phyloP scores from a whole-genome alignment of 2,329 filamentous ascomycete genomes.

The Xylaria hypoxylon region DNA sequence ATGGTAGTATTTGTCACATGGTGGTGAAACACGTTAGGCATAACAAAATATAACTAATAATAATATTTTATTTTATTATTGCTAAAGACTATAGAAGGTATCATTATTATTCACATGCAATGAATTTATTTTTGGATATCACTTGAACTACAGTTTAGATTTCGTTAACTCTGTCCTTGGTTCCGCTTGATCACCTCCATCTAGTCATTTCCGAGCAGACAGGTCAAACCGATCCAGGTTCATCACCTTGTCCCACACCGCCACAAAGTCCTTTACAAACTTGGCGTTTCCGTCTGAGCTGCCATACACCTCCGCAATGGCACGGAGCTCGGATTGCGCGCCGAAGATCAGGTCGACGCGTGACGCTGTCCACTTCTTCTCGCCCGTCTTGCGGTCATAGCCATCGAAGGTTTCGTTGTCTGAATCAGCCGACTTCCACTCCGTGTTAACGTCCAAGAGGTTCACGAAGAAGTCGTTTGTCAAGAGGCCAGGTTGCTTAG shows the following conservation, averaged over 20 bases:
- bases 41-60: too few species aligned
- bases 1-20: too few species aligned
- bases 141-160: constrained; percentile 19
- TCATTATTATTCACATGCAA: too few species aligned
- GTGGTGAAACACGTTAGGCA: too few species aligned
- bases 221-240: constrained; percentile 76
- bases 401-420: constrained; percentile 71
- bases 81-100: too few species aligned
- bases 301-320: constrained; percentile 77
- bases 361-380: constrained; percentile 76
- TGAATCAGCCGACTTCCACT: constrained; percentile 69
- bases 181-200: neutral
- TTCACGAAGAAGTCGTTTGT: constrained; percentile 88
- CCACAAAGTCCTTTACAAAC: constrained; percentile 78
- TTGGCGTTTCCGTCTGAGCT: constrained; percentile 68
- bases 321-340: constrained; percentile 78
- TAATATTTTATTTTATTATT: too few species aligned
- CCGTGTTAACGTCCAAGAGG: constrained; percentile 74
- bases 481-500: constrained; percentile 73
- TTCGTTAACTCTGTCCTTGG: neutral
- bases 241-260: constrained; percentile 80
- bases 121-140: neutral
- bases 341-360: constrained; percentile 78
- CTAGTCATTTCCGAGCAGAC: constrained; percentile 20
- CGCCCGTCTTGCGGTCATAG: constrained; percentile 71